phyloP scores from a whole-genome alignment of 78 protist species.

The Cavenderia fasciculata region DNA sequence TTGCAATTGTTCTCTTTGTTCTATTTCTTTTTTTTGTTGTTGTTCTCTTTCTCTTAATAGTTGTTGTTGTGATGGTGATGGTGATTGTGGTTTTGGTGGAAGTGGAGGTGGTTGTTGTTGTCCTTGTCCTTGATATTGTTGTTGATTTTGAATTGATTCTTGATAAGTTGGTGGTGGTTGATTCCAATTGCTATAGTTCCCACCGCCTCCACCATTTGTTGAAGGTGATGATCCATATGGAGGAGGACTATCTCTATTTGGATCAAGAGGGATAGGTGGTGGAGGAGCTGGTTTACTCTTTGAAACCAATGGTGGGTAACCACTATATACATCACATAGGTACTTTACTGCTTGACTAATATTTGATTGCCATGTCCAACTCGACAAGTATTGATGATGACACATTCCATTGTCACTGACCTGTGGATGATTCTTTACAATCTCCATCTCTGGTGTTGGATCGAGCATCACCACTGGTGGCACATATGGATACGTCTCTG shows the following conservation, averaged over 20 bases:
- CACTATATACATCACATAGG: constrained; percentile 54
- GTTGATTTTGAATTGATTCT: constrained; percentile 11
- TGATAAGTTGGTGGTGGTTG: constrained; percentile 55
- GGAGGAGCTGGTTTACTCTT: too few species aligned
- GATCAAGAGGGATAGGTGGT: too few species aligned
- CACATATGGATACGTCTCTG: constrained; percentile 36
- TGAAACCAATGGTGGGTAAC: constrained; percentile 21
- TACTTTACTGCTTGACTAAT: constrained; percentile 20
- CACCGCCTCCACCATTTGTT: background rate
- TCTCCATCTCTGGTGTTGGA: constrained; percentile 73
- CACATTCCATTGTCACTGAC: constrained; percentile 24
- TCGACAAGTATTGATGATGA: constrained; percentile 28
- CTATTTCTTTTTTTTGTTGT: background rate
- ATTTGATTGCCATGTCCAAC: constrained; percentile 22
- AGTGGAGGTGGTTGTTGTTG: background rate
- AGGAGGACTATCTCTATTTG: constrained; percentile 16
- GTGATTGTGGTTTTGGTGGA: background rate
- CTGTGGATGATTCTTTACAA: constrained; percentile 50
- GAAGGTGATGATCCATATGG: constrained; percentile 36
- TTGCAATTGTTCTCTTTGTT: background rate
- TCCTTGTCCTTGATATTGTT: constrained; percentile 9
- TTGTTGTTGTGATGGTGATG: constrained; percentile 21
- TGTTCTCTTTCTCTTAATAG: too few species aligned
- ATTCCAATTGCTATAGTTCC: background rate
- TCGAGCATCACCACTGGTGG: constrained; percentile 30